Conservation (phyloP, 257 asterid species). For the Salvia rosmarinus region DNA sequence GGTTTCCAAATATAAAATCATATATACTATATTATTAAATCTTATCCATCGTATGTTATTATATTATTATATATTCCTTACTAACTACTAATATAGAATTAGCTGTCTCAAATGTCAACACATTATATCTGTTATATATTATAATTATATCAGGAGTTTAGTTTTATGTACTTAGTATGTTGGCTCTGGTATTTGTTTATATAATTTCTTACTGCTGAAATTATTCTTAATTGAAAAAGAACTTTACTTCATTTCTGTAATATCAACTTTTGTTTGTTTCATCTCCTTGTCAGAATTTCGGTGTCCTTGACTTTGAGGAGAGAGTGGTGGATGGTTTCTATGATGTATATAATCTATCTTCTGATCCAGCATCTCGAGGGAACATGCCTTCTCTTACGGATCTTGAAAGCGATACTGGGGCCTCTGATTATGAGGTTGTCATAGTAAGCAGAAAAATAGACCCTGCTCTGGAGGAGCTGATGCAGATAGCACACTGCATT, state of each 20-base stretch:
- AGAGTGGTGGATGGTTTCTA: constrained; percentile 94
- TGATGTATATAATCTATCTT: constrained; percentile 76
- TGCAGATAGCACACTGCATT: constrained; percentile 85
- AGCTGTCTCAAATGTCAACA: too few relatives aligned
- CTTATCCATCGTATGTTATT: too few relatives aligned
- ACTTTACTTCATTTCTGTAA: constrained; percentile 20
- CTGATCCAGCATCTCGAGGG: constrained; percentile 67
- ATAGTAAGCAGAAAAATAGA: constrained; percentile 77
- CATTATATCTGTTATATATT: too few relatives aligned
- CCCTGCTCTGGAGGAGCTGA: constrained; percentile 87
- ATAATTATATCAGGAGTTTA: neutral
- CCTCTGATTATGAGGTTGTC: constrained; percentile 80
- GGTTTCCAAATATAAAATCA: too few relatives aligned
- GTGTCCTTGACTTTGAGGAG: constrained; percentile 88
- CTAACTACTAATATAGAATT: too few relatives aligned
- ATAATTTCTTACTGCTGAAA: constrained; percentile 10
- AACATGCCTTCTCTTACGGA: constrained; percentile 93
- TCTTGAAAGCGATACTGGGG: constrained; percentile 71
- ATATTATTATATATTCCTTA: too few relatives aligned
- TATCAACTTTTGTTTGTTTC: neutral
- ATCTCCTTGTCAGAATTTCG: constrained; percentile 62
- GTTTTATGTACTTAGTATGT: neutral
- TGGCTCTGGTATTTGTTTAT: constrained; percentile 11
- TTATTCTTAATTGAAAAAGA: constrained; percentile 13
- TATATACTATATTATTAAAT: too few relatives aligned